Evolutionary conservation across 805 yeast species (phyloP).

Genomic region (Zygotorulaspora chibaensis): DNA sequence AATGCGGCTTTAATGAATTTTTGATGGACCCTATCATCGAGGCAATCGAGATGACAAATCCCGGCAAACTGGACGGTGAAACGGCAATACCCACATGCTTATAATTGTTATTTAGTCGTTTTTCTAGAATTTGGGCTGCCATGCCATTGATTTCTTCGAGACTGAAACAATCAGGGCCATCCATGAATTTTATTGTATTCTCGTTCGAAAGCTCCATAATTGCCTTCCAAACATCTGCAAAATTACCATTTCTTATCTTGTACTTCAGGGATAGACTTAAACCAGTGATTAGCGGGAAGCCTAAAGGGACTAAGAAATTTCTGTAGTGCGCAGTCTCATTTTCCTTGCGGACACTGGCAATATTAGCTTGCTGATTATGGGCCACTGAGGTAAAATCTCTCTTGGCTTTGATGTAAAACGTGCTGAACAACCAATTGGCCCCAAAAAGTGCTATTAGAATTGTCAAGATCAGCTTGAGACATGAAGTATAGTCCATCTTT

Average conservation of each 20-base stretch:
- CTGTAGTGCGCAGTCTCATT: slow-evolving; percentile 75
- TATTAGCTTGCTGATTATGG: slow-evolving; percentile 58
- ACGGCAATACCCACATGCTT: slow-evolving; percentile 30
- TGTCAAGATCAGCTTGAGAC: slow-evolving; percentile 14
- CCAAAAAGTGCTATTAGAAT: slow-evolving; percentile 10
- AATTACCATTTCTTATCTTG: slow-evolving; percentile 66
- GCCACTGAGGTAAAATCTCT: slow-evolving; percentile 58
- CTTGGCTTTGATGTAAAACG: slow-evolving; percentile 27
- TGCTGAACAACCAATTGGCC: slow-evolving; percentile 16
- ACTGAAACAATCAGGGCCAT: slow-evolving; percentile 18
- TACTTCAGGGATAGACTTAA: slow-evolving; percentile 60
- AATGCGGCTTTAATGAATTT: slow-evolving; percentile 39
- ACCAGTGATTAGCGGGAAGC: slow-evolving; percentile 64
- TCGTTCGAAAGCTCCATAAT: slow-evolving; percentile 33
- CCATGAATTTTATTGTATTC: slow-evolving; percentile 22
- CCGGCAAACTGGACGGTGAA: slow-evolving; percentile 30
- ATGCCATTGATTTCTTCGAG: slow-evolving; percentile 24
- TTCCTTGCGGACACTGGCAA: slow-evolving; percentile 57
- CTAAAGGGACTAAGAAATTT: slow-evolving; percentile 69
- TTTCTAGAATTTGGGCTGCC: slow-evolving; percentile 17
- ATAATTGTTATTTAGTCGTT: slow-evolving; percentile 11
- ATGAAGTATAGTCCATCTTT: slow-evolving; percentile 11
- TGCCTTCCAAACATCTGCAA: slow-evolving; percentile 69
- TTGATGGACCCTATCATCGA: slow-evolving; percentile 39
- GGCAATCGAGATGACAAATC: slow-evolving; percentile 41